Evolutionary conservation across 805 yeast genomes (phyloP), one percentile per base, ranked within the genome.

Genomic region (Saccharomycopsis amapae): DNA sequence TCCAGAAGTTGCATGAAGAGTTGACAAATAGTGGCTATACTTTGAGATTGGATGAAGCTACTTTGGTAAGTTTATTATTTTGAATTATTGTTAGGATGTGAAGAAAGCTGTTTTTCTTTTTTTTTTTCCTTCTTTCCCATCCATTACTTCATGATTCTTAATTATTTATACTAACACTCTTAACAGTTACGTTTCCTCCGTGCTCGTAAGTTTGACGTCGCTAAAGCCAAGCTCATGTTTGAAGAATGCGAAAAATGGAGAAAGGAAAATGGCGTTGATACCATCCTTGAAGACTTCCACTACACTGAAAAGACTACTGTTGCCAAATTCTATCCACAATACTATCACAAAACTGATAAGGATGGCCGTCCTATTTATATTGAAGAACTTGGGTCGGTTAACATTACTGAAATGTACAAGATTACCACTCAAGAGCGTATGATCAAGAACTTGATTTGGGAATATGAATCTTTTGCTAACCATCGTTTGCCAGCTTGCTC

Each of bases 331-430:
- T 93, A 93, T 65, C 98, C 98, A 30, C 97, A 89, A 68, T 93
- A 89, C 69, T 93, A 93, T 66, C 97, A 93, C 70, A 89, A 93
- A 71, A 86, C 90, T 28, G 98, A 93, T 65, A 85, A 75, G 59
- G 98, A 93, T 53, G 98, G 98, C 42, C 83, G 98, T 62, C 98
- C 98, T 5, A 82, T 88, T 40, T 93, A 93, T 68, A 73, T 83
- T 58, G 98, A 93, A 72, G 95, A 90, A 63, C 75, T 93, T 54
- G 97, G 98, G 45, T 69, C 81, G 44, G 96, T 93, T 51, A 85
- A 90, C 66, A 73, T 93, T 64, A 73, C 80, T 30, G 94, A 87
- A 62, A 85, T 93, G 95, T 78, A 85, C 71, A 85, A 86, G 68
- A 78, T 93, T 63, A 93, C 98, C 53, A 78, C 90, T 34, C 94